phyloP scores from a whole-genome alignment of 805 yeast genomes.

The Brettanomyces sp. region DNA sequence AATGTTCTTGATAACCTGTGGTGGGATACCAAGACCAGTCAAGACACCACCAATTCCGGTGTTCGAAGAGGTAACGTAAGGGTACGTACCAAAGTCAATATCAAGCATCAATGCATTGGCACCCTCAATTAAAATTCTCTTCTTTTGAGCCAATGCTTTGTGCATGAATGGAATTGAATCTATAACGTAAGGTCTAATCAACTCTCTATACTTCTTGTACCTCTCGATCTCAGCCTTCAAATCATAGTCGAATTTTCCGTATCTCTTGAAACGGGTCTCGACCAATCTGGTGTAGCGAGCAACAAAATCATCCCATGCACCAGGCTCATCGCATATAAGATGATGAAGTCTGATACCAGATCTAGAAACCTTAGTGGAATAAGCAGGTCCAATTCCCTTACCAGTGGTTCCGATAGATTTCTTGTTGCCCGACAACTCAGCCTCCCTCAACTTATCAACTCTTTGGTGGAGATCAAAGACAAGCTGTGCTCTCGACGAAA shows the following conservation, averaged over 20 bases:
- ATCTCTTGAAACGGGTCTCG: slow-evolving; percentile 76
- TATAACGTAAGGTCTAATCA: slow-evolving; percentile 81
- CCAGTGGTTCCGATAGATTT: slow-evolving; percentile 96
- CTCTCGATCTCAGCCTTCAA: slow-evolving; percentile 67
- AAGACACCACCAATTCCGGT: slow-evolving; percentile 98
- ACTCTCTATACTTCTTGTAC: slow-evolving; percentile 66
- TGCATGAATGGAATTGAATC: slow-evolving; percentile 85
- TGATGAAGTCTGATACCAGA: slow-evolving; percentile 97
- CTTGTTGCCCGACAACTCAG: slow-evolving; percentile 71
- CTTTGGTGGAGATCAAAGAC: slow-evolving; percentile 98
- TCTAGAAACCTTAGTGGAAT: slow-evolving; percentile 92
- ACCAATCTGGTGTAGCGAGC: slow-evolving; percentile 66
- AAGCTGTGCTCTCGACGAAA: slow-evolving; percentile 90
- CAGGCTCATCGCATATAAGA: slow-evolving; percentile 79
- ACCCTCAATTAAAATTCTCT: slow-evolving; percentile 91
- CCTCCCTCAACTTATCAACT: slow-evolving; percentile 91
- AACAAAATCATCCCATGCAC: slow-evolving; percentile 89
- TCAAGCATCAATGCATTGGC: slow-evolving; percentile 98
- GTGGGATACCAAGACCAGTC: slow-evolving; percentile 97
- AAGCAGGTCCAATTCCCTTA: slow-evolving; percentile 98
- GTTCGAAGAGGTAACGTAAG: slow-evolving; percentile 90
- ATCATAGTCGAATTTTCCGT: slow-evolving; percentile 88
- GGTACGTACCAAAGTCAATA: slow-evolving; percentile 96
- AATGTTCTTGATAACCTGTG: slow-evolving; percentile 65
- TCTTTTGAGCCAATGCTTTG: slow-evolving; percentile 62